These are phyloP conservation scores for Sordaria brevicollis DNA, from an alignment of 495 filamentous ascomycete species.

Conservation along the genomic window DNA sequence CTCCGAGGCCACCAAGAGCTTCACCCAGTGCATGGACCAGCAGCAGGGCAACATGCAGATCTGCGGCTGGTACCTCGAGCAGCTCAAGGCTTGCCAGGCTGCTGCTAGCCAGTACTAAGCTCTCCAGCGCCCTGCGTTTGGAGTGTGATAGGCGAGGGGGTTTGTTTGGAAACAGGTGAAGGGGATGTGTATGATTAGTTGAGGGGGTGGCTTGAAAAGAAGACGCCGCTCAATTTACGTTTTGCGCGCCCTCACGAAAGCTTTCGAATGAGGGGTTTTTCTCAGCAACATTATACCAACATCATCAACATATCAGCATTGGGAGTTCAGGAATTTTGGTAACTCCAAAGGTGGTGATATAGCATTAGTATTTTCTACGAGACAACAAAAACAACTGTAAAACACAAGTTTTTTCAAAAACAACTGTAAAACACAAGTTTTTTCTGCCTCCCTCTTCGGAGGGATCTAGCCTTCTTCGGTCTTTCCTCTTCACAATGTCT, in stretches of 20 bases:
- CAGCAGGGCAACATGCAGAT: constrained; percentile 88
- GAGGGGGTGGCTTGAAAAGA: background rate
- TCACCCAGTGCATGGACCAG: constrained; percentile 93
- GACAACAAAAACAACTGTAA: background rate
- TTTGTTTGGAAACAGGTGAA: background rate
- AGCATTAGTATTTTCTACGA: background rate
- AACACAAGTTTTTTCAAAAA: background rate
- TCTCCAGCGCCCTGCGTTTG: too few species aligned
- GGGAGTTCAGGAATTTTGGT: background rate
- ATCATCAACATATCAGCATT: background rate
- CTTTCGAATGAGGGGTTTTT: background rate
- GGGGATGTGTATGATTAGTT: background rate
- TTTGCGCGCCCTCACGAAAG: background rate
- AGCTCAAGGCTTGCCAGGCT: constrained; percentile 92
- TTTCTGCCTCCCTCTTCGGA: background rate
- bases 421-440: background rate
- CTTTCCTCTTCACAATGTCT: background rate
- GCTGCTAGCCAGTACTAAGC: constrained; percentile 77
- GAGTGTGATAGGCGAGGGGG: background rate
- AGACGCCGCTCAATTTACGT: background rate
- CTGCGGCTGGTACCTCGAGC: constrained; percentile 96
- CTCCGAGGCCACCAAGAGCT: constrained; percentile 66
- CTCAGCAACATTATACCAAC: background rate
- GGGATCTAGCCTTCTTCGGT: background rate
- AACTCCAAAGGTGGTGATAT: background rate